Evolutionary conservation across 768 basidiomycete genomes (phyloP), one percentile per base, ranked within the genome.

Genomic region (Hypsizygus marmoreus): DNA sequence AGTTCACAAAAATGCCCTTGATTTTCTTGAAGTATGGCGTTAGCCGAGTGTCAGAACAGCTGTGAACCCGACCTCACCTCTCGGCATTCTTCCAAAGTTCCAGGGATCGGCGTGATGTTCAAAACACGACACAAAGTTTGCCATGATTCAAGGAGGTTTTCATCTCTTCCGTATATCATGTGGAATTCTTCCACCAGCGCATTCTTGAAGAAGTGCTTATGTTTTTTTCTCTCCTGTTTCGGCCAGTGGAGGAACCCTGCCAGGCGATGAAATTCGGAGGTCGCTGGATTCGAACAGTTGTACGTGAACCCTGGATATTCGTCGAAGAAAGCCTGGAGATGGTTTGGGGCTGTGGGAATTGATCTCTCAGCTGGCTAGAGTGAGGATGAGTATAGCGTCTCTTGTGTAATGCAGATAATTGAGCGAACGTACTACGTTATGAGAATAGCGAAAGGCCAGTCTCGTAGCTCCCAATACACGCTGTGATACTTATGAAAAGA

Each of bases 101-200:
- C 40, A 11, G 51, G 39, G 3, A 47, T 31, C 2, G 49, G 40
- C 2, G 16, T 25, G 20, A 54, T 35, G 8, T 37, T 33, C 7
- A 51, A 8, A 6, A 12, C 30, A 11, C 10, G 19, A 12, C 42
- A 51, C 20, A 55, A 23, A 17, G 11, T 36, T n/a, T 40, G 40
- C 53, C 53, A 55, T 14, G 25, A 33, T 5, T 28, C 31, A 5
- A 55, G 19, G 16, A 36, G 32, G 2, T 45, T n/a, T 11, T 14
- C 46, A 16, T 51, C 32, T 9, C 17, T 47, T 16, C 53, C 53
- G 22, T 54, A 54, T 3, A 9, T 43, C 25, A 10, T 13, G n/a
- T 54, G 46, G 33, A 54, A 54, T 39, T 51, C 19, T n/a, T 22
- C 6, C 6, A 33, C 32, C 9, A 54, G 19, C 3, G 34, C 45